A percentile compares a stretch with the other conserved stretches of the same genome.
Evolutionary conservation across 2,329 filamentous ascomycete genomes (phyloP).

Genomic region (Cryphonectria japonica): DNA sequence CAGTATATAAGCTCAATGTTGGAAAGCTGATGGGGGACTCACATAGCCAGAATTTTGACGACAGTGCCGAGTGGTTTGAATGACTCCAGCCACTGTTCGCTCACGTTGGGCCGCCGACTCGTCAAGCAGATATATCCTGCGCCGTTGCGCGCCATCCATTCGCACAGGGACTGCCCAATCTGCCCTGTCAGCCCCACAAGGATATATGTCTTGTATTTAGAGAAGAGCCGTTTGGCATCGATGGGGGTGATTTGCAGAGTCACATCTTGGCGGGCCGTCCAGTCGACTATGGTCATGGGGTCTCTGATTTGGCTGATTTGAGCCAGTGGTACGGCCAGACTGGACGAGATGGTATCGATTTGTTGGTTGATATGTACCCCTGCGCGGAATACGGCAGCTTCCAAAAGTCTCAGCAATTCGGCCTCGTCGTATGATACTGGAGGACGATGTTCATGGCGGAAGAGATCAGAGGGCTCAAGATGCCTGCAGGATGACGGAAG

Average conservation of each 20-base stretch:
- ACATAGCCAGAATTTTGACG: constrained; percentile 14
- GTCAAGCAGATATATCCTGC: constrained; percentile 42
- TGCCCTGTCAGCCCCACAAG: constrained; percentile 40
- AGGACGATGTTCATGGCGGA: background rate
- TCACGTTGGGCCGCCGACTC: constrained; percentile 39
- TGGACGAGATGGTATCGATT: background rate
- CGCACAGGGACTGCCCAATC: constrained; percentile 41
- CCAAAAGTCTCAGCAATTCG: background rate
- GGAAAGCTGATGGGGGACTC: background rate
- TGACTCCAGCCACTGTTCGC: background rate
- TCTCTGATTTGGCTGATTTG: background rate
- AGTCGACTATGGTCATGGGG: background rate
- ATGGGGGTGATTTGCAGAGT: background rate
- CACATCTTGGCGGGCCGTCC: background rate
- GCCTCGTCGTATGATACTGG: background rate
- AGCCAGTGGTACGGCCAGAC: background rate
- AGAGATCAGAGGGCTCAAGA: background rate
- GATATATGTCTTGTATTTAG: constrained; percentile 35
- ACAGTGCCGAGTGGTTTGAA: background rate
- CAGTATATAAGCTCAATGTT: background rate
- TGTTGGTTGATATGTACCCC: background rate
- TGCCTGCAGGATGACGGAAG: background rate
- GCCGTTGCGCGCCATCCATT: constrained; percentile 43
- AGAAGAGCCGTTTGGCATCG: background rate
- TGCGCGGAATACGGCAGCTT: background rate